Percentiles rank a stretch among this genome's conserved stretches.
phyloP scores from a whole-genome alignment of 2,329 filamentous ascomycete species.

The Alternaria arborescens region DNA sequence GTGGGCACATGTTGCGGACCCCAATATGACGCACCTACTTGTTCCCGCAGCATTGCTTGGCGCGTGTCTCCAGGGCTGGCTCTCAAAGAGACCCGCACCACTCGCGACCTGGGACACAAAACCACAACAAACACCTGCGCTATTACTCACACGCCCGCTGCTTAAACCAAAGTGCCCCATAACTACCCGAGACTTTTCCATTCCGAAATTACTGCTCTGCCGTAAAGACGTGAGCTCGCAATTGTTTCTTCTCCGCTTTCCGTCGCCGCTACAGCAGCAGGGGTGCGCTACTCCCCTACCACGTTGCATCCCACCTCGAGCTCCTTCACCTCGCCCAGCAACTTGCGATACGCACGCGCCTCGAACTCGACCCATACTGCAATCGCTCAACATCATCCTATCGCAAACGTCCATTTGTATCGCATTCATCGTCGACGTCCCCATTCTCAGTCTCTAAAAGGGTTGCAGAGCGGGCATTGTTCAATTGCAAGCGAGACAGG shows the following conservation, averaged over 20 bases:
- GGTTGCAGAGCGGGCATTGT: slow-evolving; percentile 21
- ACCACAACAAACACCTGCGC: slow-evolving; percentile 32
- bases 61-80: slow-evolving; percentile 12
- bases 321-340: slow-evolving; percentile 21
- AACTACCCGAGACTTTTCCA: slow-evolving; percentile 12
- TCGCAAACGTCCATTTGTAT: slow-evolving; percentile 1
- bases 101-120: slow-evolving; percentile 27
- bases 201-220: slow-evolving; percentile 16
- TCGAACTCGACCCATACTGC: background rate
- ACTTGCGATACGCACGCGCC: slow-evolving; percentile 12
- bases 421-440: slow-evolving; percentile 22
- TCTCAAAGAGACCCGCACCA: slow-evolving; percentile 15
- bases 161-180: slow-evolving; percentile 1
- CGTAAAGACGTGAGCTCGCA: slow-evolving; percentile 13
- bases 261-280: slow-evolving; percentile 35
- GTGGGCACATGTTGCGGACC: slow-evolving; percentile 15
- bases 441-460: slow-evolving; percentile 20
- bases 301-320: slow-evolving; percentile 39
- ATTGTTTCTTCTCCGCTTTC: slow-evolving; percentile 40
- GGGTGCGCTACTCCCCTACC: slow-evolving; percentile 32
- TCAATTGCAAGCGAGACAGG: slow-evolving; percentile 29
- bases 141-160: slow-evolving; percentile 23
- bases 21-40: slow-evolving; percentile 24
- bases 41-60: slow-evolving; percentile 13
- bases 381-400: slow-evolving; percentile 3